phyloP scores from a whole-genome alignment of 2,329 filamentous ascomycete genomes.

The Aspergillus sp. region DNA sequence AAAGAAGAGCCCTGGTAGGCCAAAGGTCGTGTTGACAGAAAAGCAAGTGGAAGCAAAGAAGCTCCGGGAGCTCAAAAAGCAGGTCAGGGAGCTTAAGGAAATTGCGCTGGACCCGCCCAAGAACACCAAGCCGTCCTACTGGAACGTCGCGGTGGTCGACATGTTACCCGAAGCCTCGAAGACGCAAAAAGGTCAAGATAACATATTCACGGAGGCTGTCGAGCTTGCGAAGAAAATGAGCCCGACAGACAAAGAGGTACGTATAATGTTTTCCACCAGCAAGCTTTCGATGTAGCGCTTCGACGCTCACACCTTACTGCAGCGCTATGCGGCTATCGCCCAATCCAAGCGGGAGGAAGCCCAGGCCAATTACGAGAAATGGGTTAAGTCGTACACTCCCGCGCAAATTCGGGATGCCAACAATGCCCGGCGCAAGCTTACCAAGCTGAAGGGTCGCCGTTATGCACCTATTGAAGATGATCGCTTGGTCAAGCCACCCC shows the following conservation, averaged over 20 bases:
- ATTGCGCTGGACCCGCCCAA: constrained; percentile 38
- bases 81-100: constrained; percentile 35
- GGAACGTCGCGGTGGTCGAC: constrained; percentile 22
- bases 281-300: not conserved
- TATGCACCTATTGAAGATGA: constrained; percentile 50
- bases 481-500: constrained; percentile 49
- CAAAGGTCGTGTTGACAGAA: constrained; percentile 27
- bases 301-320: constrained; percentile 11
- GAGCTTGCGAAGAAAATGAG: constrained; percentile 16
- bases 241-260: constrained; percentile 25
- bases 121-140: constrained; percentile 25
- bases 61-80: constrained; percentile 29
- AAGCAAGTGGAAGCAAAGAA: constrained; percentile 30
- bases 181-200: constrained; percentile 2
- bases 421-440: constrained; percentile 49
- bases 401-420: constrained; percentile 62
- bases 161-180: constrained; percentile 16
- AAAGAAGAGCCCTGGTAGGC: constrained; percentile 30
- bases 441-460: constrained; percentile 19
- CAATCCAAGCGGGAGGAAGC: constrained; percentile 48
- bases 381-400: constrained; percentile 56
- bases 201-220: constrained; percentile 20
- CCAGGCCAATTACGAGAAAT: constrained; percentile 49
- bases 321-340: constrained; percentile 57
- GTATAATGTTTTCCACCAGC: not conserved